These are phyloP conservation scores for Mucor irregularis DNA, from an alignment of 371 early-diverging fungal species.

Conservation along the genomic window DNA sequence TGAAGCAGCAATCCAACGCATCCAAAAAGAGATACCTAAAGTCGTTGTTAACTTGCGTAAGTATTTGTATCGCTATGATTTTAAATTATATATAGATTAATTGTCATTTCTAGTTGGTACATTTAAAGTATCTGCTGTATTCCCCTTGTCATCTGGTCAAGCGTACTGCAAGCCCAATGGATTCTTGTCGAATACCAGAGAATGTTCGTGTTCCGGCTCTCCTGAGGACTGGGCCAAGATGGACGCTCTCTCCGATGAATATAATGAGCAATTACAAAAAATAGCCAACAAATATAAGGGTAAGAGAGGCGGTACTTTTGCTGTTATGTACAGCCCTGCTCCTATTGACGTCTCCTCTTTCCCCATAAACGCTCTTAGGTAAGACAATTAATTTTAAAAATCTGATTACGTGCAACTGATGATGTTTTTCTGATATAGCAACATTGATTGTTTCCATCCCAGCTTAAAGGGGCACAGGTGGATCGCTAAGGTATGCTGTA, in stretches of 20 bases:
- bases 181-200: background rate
- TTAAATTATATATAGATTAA: too few relatives aligned
- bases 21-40: constrained; percentile 9
- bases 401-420: background rate
- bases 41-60: constrained; percentile 11
- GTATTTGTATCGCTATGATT: background rate
- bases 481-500: constrained; percentile 13
- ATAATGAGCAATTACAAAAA: constrained; percentile 4
- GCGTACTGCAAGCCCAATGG: background rate
- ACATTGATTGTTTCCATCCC: constrained; percentile 26
- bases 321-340: constrained; percentile 20
- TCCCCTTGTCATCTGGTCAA: background rate
- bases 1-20: constrained; percentile 19
- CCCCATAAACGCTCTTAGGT: constrained; percentile 23
- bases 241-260: background rate
- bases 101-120: constrained; percentile 12
- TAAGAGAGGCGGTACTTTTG: constrained; percentile 11
- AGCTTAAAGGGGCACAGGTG: constrained; percentile 18
- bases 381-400: background rate
- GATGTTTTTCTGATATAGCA: background rate
- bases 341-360: constrained; percentile 15
- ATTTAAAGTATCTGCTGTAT: constrained; percentile 10
- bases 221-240: too few relatives aligned
- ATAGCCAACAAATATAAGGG: constrained; percentile 15
- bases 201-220: constrained; percentile 1